Conservation (phyloP, 345 rosid genomes). For the Citropsis articulata region DNA sequence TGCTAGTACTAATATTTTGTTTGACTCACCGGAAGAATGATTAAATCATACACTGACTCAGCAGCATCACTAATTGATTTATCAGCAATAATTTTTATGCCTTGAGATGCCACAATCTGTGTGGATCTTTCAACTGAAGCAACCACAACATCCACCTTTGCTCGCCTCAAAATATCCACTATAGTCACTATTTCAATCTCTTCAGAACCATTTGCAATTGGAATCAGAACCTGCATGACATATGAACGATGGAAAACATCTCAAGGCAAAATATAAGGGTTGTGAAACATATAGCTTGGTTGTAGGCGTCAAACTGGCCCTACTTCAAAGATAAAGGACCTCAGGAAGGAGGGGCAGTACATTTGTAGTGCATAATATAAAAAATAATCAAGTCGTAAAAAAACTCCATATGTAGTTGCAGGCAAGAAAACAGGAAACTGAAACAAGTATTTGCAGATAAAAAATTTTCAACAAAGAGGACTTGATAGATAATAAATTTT, state of each 20-base stretch:
- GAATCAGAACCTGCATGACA: slow-evolving; percentile 67
- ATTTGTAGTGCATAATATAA: neutral
- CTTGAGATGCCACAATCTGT: slow-evolving; percentile 63
- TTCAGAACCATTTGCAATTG: slow-evolving; percentile 86
- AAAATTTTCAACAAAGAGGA: neutral
- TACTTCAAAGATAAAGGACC: neutral
- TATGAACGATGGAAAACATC: slow-evolving; percentile 15
- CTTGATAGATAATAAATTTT: neutral
- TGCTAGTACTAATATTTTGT: neutral
- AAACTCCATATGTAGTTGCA: neutral
- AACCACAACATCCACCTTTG: slow-evolving; percentile 75
- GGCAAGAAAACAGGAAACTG: neutral
- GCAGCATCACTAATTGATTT: slow-evolving; percentile 62
- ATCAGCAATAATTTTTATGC: slow-evolving; percentile 77
- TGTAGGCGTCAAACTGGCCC: neutral
- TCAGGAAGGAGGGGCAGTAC: neutral
- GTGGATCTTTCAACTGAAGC: slow-evolving; percentile 73
- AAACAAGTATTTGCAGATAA: neutral
- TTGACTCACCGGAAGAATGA: slow-evolving; percentile 77
- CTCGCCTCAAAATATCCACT: slow-evolving; percentile 71
- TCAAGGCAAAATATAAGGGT: neutral
- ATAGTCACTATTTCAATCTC: slow-evolving; percentile 70
- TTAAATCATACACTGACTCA: slow-evolving; percentile 56
- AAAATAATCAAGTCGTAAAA: neutral
- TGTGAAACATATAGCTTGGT: neutral